These are phyloP conservation scores for Phlebiopsis flavidoalba DNA, from an alignment of 768 basidiomycete species.

Conservation along the genomic window DNA sequence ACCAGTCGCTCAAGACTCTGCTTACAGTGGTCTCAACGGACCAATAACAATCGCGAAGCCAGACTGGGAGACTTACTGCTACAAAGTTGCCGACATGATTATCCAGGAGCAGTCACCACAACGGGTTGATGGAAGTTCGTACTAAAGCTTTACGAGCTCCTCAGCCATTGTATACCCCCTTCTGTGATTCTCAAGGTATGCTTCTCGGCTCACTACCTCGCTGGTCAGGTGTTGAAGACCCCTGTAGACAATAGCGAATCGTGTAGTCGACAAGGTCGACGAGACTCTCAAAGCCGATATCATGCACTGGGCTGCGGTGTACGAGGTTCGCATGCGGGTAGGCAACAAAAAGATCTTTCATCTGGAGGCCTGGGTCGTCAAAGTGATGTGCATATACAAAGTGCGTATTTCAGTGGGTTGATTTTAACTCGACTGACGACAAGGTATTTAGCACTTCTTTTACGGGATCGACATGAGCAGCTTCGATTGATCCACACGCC, in stretches of 20 bases:
- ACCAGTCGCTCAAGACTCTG: background rate
- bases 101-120: slow-evolving; percentile 85
- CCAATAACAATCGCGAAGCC: slow-evolving; percentile 85
- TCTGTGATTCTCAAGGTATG: slow-evolving; percentile 84
- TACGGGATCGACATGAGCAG: slow-evolving; percentile 53
- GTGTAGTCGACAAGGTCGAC: slow-evolving; percentile 83
- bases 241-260: slow-evolving; percentile 81
- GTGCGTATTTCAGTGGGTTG: no score
- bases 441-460: slow-evolving; percentile 36
- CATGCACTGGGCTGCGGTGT: slow-evolving; percentile 97
- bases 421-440: background rate
- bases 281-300: slow-evolving; percentile 88
- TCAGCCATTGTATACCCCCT: slow-evolving; percentile 96
- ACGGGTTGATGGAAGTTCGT: slow-evolving; percentile 86
- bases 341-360: slow-evolving; percentile 95
- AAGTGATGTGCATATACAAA: slow-evolving; percentile 90
- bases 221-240: background rate
- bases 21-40: slow-evolving; percentile 78
- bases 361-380: slow-evolving; percentile 95
- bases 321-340: slow-evolving; percentile 94
- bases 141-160: slow-evolving; percentile 90
- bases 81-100: slow-evolving; percentile 87
- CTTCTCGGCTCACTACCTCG: background rate
- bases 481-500: slow-evolving; percentile 36
- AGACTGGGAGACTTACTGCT: slow-evolving; percentile 99